A percentile compares a stretch with the other conserved stretches of the same genome.
phyloP scores from a whole-genome alignment of 306 rosid species.

The Aeschynomene evenia region DNA sequence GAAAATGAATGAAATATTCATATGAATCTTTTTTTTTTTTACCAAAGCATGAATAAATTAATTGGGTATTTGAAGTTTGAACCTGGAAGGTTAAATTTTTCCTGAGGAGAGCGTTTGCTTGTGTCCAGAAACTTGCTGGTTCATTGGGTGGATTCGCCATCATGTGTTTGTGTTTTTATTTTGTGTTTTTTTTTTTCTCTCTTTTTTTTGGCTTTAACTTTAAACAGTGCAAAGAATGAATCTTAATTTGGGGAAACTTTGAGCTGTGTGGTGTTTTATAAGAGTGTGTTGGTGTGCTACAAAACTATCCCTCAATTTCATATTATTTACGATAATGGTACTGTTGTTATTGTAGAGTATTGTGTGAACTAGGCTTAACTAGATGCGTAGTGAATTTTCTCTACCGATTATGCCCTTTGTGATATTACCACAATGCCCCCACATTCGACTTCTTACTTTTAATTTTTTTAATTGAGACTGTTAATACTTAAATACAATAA shows the following conservation, averaged over 20 bases:
- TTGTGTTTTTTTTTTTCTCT: not conserved
- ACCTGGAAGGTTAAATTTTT: constrained; percentile 88
- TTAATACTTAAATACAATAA: too few species aligned
- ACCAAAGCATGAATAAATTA: not conserved
- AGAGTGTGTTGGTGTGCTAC: not conserved
- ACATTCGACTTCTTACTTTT: too few species aligned
- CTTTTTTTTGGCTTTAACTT: not conserved
- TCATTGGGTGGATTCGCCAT: constrained; percentile 35
- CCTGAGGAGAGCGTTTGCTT: constrained; percentile 83
- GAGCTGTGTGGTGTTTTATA: not conserved
- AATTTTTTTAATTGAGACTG: too few species aligned
- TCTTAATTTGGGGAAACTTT: not conserved
- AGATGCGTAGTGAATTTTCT: not conserved
- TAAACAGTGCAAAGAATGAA: too few species aligned
- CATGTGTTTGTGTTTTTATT: not conserved
- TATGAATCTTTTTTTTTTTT: too few species aligned
- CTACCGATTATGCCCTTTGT: not conserved
- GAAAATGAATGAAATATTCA: too few species aligned
- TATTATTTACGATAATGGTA: not conserved
- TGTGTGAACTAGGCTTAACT: not conserved
- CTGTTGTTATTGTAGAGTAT: not conserved
- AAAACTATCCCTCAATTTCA: not conserved
- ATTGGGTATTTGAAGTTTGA: too few species aligned
- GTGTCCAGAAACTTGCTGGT: constrained; percentile 77
- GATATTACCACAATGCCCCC: not conserved